phyloP scores from a whole-genome alignment of 2,329 filamentous ascomycete species.

The Byssothecium circinans region DNA sequence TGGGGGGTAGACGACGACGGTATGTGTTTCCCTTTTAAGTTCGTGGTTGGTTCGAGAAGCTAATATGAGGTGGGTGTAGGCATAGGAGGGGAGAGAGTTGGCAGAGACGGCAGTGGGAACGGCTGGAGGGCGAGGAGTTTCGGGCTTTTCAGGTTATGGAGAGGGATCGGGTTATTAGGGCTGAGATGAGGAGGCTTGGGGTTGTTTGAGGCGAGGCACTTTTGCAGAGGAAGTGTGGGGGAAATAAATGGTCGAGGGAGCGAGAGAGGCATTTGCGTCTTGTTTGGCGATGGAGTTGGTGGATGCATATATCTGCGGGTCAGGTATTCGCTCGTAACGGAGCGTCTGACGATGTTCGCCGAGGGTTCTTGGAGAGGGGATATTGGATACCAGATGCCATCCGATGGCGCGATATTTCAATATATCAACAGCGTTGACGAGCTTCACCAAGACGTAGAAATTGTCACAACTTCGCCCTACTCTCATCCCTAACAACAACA shows the following conservation, averaged over 20 bases:
- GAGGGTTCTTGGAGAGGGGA: too few species aligned
- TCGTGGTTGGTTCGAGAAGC: neutral
- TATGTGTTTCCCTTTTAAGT: neutral
- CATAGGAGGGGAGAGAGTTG: neutral
- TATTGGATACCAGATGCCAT: too few species aligned
- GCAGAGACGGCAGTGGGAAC: neutral
- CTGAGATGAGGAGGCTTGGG: constrained; percentile 30
- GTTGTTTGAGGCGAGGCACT: constrained; percentile 15
- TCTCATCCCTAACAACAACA: constrained; percentile 23
- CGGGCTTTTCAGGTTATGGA: neutral
- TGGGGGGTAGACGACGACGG: neutral
- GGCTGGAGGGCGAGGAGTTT: neutral
- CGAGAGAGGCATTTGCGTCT: too few species aligned
- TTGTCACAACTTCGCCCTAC: constrained; percentile 45
- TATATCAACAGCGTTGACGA: too few species aligned
- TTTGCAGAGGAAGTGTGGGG: neutral
- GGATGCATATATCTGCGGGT: too few species aligned
- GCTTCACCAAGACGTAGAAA: neutral
- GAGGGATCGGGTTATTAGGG: constrained; percentile 11
- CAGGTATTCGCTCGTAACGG: too few species aligned
- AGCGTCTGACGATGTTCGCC: too few species aligned
- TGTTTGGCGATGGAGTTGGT: too few species aligned
- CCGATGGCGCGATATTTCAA: too few species aligned
- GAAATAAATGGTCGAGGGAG: too few species aligned
- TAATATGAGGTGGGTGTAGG: neutral